A percentile compares a stretch with the other conserved stretches of the same genome.
Conservation (phyloP, 345 rosid species). For the Anastatica hierochuntica region DNA sequence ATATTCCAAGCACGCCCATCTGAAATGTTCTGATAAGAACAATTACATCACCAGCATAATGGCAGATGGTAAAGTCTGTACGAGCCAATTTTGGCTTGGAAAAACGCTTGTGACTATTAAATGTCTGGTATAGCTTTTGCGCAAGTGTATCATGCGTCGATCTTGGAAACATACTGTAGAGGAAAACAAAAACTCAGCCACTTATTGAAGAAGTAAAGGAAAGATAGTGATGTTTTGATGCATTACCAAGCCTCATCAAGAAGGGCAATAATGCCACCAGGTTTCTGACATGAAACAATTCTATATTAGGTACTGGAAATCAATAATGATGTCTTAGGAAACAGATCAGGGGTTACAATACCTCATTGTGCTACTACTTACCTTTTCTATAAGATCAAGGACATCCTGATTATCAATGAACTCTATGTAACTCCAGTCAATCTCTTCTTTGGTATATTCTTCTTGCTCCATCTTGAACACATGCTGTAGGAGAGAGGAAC, state of each 20-base stretch:
- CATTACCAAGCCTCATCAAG: conserved; percentile 96
- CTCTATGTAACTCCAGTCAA: conserved; percentile 98
- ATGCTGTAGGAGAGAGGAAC: conserved; percentile 47
- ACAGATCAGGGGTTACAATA: background rate
- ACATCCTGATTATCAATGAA: conserved; percentile 92
- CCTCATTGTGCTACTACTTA: conserved; percentile 18
- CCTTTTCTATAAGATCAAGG: conserved; percentile 96
- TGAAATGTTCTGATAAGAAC: conserved; percentile 17
- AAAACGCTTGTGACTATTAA: conserved; percentile 72
- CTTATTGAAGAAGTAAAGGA: conserved; percentile 5
- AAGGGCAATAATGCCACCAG: conserved; percentile 97
- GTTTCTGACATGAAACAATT: conserved; percentile 61
- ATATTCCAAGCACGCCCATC: background rate
- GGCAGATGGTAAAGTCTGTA: conserved; percentile 87
- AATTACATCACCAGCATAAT: conserved; percentile 97
- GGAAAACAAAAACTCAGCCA: conserved; percentile 19
- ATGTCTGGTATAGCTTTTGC: conserved; percentile 89
- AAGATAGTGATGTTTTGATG: background rate
- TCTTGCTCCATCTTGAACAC: conserved; percentile 99
- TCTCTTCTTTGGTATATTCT: conserved; percentile 90
- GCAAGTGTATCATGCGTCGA: conserved; percentile 97
- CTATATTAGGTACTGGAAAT: conserved; percentile 19
- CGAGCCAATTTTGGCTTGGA: conserved; percentile 87
- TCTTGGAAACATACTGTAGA: conserved; percentile 90
- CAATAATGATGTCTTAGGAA: background rate